Base-by-base conservation (phyloP, 345 rosid species). In the Psidium guajava region DNA sequence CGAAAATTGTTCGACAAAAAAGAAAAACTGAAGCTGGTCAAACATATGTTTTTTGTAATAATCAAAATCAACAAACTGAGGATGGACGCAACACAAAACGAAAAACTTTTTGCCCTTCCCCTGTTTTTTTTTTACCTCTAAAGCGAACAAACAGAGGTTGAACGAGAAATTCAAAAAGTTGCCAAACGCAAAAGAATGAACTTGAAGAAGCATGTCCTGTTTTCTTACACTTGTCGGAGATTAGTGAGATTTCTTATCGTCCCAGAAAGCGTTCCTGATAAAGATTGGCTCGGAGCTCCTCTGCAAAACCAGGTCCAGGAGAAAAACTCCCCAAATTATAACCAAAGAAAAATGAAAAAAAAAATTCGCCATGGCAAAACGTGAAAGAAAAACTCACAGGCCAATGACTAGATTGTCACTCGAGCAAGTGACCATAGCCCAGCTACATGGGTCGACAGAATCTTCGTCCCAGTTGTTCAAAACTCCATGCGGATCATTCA, bases 391-490 rank as follows among this genome's bases (percentile, higher is more conserved):
- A 59, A 92, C 98, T 75, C 83, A 96, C 99, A 96, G 81, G 93
- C 95, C 95, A 87, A 84, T 89, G 54, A 95, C 98, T 83, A 95
- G 97, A 86, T 94, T 95, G 58, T 93, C 99, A 27, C 91, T 14
- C 54, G 98, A 96, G 82, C 98, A 96, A 91, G 95, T 90, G 89
- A 96, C 88, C 98, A 96, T 94, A 28, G 98, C 95, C 99, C 99
- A 96, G 84, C 98, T 96, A 87, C 99, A 96, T 49, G 99, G 99
- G 92, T 96, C 99, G 85, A 96, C 98, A 59, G 98, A 95, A 81
- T 93, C 93, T 84, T 92, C 97, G 85, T 96, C 98, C 98, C 99
- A 96, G 91, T 94, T 94, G 92, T 90, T 94, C 82, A 96, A 86
- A 53, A 94, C 96, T n/a, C 98, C 98, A 86, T 93, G 95, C 7